phyloP scores from a whole-genome alignment of 1,284 basidiomycete genomes.

The Moesziomyces sp. region DNA sequence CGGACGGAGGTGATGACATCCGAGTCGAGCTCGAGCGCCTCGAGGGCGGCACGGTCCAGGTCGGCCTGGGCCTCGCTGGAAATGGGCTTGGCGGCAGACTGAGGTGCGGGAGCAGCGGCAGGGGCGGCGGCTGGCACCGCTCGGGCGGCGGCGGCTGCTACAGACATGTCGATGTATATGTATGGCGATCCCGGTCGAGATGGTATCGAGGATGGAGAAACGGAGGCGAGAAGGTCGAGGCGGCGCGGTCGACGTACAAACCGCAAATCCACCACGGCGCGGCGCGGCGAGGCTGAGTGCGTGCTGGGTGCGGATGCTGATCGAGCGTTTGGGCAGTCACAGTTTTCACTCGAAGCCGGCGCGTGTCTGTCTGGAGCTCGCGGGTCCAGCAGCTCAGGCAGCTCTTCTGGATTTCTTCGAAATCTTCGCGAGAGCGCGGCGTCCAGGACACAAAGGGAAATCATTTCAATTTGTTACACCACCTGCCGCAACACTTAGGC shows the following conservation, averaged over 20 bases:
- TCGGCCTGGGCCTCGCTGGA: constrained; percentile 35
- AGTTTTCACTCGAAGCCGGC: too few species aligned
- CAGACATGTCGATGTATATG: constrained; percentile 20
- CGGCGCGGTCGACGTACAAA: constrained; percentile 5
- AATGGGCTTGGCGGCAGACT: constrained; percentile 19
- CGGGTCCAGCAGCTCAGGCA: background rate
- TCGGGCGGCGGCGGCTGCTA: constrained; percentile 23
- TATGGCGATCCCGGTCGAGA: constrained; percentile 11
- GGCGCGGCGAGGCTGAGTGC: background rate
- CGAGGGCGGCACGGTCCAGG: constrained; percentile 48
- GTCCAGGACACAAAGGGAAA: background rate
- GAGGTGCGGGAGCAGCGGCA: constrained; percentile 14
- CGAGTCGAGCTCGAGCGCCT: constrained; percentile 61
- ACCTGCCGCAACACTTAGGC: background rate
- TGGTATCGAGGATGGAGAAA: constrained; percentile 15
- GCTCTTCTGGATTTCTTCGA: background rate
- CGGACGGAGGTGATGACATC: constrained; percentile 62
- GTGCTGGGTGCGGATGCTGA: constrained; percentile 1
- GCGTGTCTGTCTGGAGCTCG: too few species aligned
- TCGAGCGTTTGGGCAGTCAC: too few species aligned
- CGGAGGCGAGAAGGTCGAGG: background rate
- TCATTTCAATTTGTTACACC: background rate
- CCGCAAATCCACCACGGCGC: background rate
- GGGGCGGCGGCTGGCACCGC: constrained; percentile 13
- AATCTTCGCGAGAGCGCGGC: background rate